Evolutionary conservation across 768 basidiomycete genomes (phyloP).

Genomic region (Panaeolus cyanescens): DNA sequence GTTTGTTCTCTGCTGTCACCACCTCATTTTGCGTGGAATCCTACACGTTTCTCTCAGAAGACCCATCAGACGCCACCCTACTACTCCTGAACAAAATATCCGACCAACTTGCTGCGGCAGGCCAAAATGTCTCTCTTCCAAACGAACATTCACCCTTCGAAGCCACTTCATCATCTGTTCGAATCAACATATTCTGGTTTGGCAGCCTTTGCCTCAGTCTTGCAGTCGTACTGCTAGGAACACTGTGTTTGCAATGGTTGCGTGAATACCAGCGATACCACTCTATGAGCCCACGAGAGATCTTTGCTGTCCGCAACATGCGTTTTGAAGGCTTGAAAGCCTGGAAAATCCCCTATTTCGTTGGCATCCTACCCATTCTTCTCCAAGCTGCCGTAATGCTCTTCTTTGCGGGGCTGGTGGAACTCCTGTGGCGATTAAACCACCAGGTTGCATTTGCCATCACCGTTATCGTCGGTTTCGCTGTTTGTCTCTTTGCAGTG

Average conservation of each 20-base stretch:
- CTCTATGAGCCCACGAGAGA: constrained; percentile 7
- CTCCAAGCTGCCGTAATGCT: constrained; percentile 17
- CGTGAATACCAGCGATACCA: constrained; percentile 16
- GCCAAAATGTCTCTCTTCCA: not conserved
- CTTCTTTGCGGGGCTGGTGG: constrained; percentile 17
- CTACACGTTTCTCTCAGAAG: constrained; percentile 5
- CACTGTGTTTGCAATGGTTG: constrained; percentile 19
- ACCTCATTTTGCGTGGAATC: constrained; percentile 15
- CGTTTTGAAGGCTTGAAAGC: constrained; percentile 11
- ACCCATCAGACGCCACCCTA: constrained; percentile 4
- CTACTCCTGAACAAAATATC: not conserved
- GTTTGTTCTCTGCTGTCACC: constrained; percentile 13
- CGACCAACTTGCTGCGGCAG: constrained; percentile 1
- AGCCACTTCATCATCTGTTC: constrained; percentile 6
- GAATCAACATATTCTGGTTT: constrained; percentile 19
- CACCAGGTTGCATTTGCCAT: constrained; percentile 13
- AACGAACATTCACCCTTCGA: not conserved
- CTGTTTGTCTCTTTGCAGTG: not conserved
- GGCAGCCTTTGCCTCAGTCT: constrained; percentile 19
- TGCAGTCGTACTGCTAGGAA: constrained; percentile 18
- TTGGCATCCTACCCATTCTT: constrained; percentile 14
- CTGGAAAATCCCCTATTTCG: constrained; percentile 16
- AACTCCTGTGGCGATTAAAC: constrained; percentile 12
- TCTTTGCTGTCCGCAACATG: constrained; percentile 13
- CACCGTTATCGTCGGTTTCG: constrained; percentile 4